phyloP scores from a whole-genome alignment of 1,139 yeast genomes.

The Geotrichum fermentans region DNA sequence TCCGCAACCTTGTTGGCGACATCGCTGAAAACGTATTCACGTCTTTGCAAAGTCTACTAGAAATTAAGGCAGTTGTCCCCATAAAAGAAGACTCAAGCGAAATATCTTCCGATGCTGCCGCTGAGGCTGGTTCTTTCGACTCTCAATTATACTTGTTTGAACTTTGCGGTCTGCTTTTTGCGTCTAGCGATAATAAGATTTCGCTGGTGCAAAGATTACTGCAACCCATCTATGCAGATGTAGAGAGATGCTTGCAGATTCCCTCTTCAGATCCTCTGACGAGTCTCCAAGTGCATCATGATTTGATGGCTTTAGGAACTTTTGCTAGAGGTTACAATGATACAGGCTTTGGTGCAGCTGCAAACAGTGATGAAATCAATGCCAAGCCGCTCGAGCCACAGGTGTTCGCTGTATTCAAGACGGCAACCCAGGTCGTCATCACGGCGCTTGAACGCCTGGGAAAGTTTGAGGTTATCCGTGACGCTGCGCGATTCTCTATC shows the following conservation, averaged over 20 bases:
- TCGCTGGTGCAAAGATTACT: slow-evolving; percentile 45
- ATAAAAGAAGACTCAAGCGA: slow-evolving; percentile 41
- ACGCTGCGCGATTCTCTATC: slow-evolving; percentile 79
- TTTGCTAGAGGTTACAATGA: slow-evolving; percentile 77
- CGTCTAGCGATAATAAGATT: slow-evolving; percentile 31
- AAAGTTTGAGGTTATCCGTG: slow-evolving; percentile 66
- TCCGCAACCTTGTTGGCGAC: slow-evolving; percentile 57
- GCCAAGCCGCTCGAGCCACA: slow-evolving; percentile 22
- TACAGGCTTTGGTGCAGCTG: slow-evolving; percentile 21
- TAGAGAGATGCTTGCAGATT: slow-evolving; percentile 50
- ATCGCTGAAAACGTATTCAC: slow-evolving; percentile 47
- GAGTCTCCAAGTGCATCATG: slow-evolving; percentile 76
- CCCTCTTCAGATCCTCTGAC: slow-evolving; percentile 44
- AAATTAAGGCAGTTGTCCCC: slow-evolving; percentile 55
- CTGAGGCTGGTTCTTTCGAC: slow-evolving; percentile 63
- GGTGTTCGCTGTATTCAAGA: slow-evolving; percentile 52
- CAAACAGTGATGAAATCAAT: slow-evolving; percentile 16
- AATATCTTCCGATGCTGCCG: slow-evolving; percentile 42
- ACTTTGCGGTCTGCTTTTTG: slow-evolving; percentile 38
- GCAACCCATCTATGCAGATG: slow-evolving; percentile 69
- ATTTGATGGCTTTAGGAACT: slow-evolving; percentile 83
- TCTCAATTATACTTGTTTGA: slow-evolving; percentile 82
- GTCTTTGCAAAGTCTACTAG: slow-evolving; percentile 50
- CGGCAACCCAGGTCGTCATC: slow-evolving; percentile 75
- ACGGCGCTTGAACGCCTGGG: slow-evolving; percentile 77